Percentiles rank a stretch among this genome's conserved stretches.
Conservation (phyloP, 306 rosid genomes). For the Rubus idaeus region DNA sequence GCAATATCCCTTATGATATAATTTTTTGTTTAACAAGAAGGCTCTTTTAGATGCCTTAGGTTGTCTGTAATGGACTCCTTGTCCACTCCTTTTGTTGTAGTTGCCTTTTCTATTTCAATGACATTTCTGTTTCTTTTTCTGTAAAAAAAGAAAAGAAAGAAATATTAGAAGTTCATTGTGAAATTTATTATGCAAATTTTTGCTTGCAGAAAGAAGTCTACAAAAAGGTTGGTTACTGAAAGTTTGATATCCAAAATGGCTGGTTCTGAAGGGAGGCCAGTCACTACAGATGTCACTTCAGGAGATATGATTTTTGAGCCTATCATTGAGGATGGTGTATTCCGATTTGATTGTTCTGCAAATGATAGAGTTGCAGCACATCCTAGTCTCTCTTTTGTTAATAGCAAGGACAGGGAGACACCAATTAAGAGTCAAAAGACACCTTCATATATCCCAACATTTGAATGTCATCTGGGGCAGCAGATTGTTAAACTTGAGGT, state of each 20-base stretch:
- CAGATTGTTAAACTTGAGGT: constrained; percentile 82
- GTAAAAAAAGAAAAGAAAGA: too few relatives aligned
- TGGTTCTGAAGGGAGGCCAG: constrained; percentile 30
- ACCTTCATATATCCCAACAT: constrained; percentile 60
- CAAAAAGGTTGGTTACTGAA: constrained; percentile 33
- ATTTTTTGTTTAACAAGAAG: too few relatives aligned
- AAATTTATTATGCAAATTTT: constrained; percentile 18
- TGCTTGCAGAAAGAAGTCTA: constrained; percentile 45
- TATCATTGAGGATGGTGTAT: constrained; percentile 73
- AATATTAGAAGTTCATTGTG: neutral
- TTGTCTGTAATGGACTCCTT: too few relatives aligned
- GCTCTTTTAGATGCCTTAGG: too few relatives aligned
- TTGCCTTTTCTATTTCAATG: too few relatives aligned
- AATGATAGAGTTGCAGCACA: constrained; percentile 58
- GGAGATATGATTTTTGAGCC: constrained; percentile 74
- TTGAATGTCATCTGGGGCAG: constrained; percentile 54
- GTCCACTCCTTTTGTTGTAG: too few relatives aligned
- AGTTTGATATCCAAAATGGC: constrained; percentile 53
- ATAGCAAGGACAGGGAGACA: constrained; percentile 56
- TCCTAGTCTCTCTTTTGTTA: constrained; percentile 74
- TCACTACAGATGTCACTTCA: constrained; percentile 37
- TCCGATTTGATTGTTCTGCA: constrained; percentile 82
- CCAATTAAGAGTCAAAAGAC: constrained; percentile 43
- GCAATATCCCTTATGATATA: neutral
- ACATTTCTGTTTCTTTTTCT: too few relatives aligned